Base-by-base conservation (phyloP, 352 stramenopile genomes). In the Phytophthora colocasiae region DNA sequence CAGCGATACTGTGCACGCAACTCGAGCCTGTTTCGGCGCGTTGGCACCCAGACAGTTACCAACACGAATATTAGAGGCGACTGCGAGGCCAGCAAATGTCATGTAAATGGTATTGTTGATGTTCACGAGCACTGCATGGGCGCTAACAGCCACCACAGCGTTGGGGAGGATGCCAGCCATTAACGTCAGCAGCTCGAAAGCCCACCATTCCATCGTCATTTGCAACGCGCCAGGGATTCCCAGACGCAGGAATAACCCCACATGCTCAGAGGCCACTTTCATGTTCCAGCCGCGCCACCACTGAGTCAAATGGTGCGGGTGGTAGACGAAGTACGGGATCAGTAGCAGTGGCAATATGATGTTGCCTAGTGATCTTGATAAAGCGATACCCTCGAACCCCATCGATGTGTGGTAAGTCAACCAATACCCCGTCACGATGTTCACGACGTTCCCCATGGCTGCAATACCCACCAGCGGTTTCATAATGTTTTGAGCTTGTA, bases 401-500 rank as follows among this genome's bases (percentile, higher is more conserved):
- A 47, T 47, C 17, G 41, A 47, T 17, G 41, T 47, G 41, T 27
- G 19, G 41, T 47, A 27, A 6, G 41, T 47, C n/a, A 47, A 5
- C 41, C 41, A 47, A 47, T 47, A 47, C 7, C 41, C 41, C 8
- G 15, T 26, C n/a, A 24, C 41, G 22, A 47, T 47, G n/a, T 27
- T 27, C 41, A 43, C 38, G n/a, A 43, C 38, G 38, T 43, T 43
- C 5, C 38, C 38, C 38, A 43, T 22, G 5, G 38, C 38, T n/a
- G 38, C 38, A 22, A 31, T 47, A 14, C 41, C 41, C 41, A 29
- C n/a, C 17, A 27, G n/a, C 15, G 38, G 38, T 15, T 43, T 43
- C 38, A 43, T 43, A 43, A 43, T 43, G n/a, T 43, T 43, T 43
- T 47, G 41, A 15, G 15, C 41, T 12, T 47, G 41, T 22, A 47